Evolutionary conservation across 2,329 filamentous ascomycete species (phyloP).

Genomic region (Colletotrichum brevisporum): DNA sequence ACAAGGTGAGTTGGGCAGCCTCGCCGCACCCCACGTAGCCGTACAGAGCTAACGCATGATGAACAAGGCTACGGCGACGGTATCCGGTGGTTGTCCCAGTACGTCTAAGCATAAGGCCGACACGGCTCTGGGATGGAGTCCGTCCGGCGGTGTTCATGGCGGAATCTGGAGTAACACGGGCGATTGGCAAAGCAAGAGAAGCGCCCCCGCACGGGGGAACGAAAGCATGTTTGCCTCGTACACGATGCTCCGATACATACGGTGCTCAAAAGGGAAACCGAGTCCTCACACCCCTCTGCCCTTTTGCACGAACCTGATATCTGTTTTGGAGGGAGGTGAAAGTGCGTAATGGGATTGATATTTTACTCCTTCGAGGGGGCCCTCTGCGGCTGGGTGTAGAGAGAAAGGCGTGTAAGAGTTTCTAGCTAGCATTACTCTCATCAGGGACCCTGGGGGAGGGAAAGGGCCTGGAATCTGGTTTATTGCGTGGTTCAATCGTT

Average conservation of each 20-base stretch:
- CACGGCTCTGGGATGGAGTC: slow-evolving; percentile 18
- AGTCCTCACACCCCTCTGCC: slow-evolving; percentile 2
- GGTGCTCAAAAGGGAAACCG: slow-evolving; percentile 13
- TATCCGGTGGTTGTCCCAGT: slow-evolving; percentile 93
- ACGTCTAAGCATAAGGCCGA: slow-evolving; percentile 72
- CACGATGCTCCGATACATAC: slow-evolving; percentile 27
- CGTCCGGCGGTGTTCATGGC: slow-evolving; percentile 31
- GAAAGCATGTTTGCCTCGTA: slow-evolving; percentile 30
- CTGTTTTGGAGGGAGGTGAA: slow-evolving; percentile 8
- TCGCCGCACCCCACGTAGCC: background rate
- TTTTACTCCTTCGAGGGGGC: slow-evolving; percentile 15
- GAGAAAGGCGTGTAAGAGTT: background rate
- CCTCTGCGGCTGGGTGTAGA: slow-evolving; percentile 6
- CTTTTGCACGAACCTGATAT: slow-evolving; percentile 13
- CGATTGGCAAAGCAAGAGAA: slow-evolving; percentile 28
- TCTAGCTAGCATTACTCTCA: slow-evolving; percentile 27
- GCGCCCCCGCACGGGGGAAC: slow-evolving; percentile 24
- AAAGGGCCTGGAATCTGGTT: slow-evolving; percentile 28
- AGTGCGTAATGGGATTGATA: slow-evolving; percentile 32
- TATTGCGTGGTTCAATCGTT: slow-evolving; percentile 30
- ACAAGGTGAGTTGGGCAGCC: slow-evolving; percentile 73
- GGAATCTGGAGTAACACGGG: slow-evolving; percentile 24
- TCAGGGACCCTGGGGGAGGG: slow-evolving; percentile 15
- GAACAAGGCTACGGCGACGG: slow-evolving; percentile 83
- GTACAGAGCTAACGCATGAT: slow-evolving; percentile 39